Evolutionary conservation across 352 stramenopile species (phyloP).

Genomic region (Pythium grandisporangium): DNA sequence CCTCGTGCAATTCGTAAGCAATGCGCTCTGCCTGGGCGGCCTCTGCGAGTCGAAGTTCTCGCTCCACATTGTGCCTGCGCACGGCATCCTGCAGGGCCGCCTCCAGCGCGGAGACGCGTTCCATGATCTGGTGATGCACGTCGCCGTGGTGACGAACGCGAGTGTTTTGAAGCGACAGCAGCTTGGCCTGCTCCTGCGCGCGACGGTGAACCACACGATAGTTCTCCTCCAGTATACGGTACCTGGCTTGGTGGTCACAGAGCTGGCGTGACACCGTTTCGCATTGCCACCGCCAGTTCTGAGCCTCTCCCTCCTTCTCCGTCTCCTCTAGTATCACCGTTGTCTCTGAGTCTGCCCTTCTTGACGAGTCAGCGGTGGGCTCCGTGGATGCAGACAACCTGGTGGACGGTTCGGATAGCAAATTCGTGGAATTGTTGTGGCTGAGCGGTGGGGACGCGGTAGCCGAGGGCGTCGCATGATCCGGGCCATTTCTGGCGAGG

Average conservation of each 20-base stretch:
- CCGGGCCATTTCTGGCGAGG: too few species aligned
- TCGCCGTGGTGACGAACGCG: slow-evolving; percentile 40
- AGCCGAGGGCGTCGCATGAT: too few species aligned
- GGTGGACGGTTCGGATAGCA: neutral
- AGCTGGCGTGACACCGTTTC: slow-evolving; percentile 14
- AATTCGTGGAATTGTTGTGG: too few species aligned
- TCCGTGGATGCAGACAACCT: neutral
- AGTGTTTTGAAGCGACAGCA: slow-evolving; percentile 49
- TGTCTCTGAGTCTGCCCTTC: slow-evolving; percentile 1
- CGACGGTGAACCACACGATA: slow-evolving; percentile 48
- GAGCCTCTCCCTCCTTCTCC: too few species aligned
- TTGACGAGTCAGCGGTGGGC: slow-evolving; percentile 10
- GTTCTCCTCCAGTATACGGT: slow-evolving; percentile 30
- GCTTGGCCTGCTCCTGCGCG: slow-evolving; percentile 53
- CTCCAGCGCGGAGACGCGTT: slow-evolving; percentile 36
- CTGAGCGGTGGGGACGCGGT: too few species aligned
- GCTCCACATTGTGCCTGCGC: slow-evolving; percentile 36
- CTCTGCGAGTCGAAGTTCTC: slow-evolving; percentile 36
- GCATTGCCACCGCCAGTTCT: slow-evolving; percentile 19
- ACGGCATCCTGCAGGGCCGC: slow-evolving; percentile 23
- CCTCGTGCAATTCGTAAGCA: slow-evolving; percentile 36
- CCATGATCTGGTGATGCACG: slow-evolving; percentile 48
- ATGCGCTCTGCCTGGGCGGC: slow-evolving; percentile 45
- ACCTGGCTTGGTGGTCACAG: slow-evolving; percentile 16
- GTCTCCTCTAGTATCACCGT: too few species aligned